These are phyloP conservation scores for Colletotrichum godetiae DNA, from an alignment of 2,329 filamentous ascomycete genomes.

Conservation along the genomic window DNA sequence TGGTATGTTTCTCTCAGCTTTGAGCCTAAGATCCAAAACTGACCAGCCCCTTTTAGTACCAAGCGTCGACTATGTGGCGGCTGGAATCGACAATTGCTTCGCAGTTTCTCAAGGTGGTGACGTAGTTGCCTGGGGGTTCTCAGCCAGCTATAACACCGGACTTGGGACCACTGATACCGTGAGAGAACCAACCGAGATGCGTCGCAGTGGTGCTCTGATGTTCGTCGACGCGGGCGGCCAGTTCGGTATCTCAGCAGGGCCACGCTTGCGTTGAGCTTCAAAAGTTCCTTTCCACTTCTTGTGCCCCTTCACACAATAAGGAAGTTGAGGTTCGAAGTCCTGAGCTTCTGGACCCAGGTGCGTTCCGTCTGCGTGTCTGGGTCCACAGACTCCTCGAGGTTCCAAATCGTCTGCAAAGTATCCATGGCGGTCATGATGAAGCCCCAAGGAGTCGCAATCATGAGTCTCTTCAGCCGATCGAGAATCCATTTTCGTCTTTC, in stretches of 20 bases:
- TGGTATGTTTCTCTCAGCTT: slow-evolving; percentile 32
- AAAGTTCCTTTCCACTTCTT: not conserved
- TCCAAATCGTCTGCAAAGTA: slow-evolving; percentile 57
- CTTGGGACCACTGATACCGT: slow-evolving; percentile 66
- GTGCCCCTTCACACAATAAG: slow-evolving; percentile 51
- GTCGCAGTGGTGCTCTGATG: not conserved
- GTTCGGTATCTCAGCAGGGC: slow-evolving; percentile 25
- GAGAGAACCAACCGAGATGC: slow-evolving; percentile 62
- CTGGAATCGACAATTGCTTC: slow-evolving; percentile 31
- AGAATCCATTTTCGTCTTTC: slow-evolving; percentile 60
- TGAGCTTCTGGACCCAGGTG: slow-evolving; percentile 58
- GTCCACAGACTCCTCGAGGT: slow-evolving; percentile 39
- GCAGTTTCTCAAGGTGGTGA: slow-evolving; percentile 3
- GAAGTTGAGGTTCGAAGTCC: slow-evolving; percentile 54
- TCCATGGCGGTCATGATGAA: slow-evolving; percentile 60
- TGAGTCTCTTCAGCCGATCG: slow-evolving; percentile 54
- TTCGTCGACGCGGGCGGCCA: slow-evolving; percentile 28
- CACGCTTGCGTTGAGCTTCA: not conserved
- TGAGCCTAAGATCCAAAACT: not conserved
- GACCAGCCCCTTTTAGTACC: not conserved
- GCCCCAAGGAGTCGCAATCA: slow-evolving; percentile 58
- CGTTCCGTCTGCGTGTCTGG: slow-evolving; percentile 37
- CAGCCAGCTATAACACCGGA: slow-evolving; percentile 25
- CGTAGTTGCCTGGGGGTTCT: slow-evolving; percentile 25
- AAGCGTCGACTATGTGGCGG: slow-evolving; percentile 49